Conservation (phyloP, 164 flowering plant species). For the Sextonia rubra region DNA sequence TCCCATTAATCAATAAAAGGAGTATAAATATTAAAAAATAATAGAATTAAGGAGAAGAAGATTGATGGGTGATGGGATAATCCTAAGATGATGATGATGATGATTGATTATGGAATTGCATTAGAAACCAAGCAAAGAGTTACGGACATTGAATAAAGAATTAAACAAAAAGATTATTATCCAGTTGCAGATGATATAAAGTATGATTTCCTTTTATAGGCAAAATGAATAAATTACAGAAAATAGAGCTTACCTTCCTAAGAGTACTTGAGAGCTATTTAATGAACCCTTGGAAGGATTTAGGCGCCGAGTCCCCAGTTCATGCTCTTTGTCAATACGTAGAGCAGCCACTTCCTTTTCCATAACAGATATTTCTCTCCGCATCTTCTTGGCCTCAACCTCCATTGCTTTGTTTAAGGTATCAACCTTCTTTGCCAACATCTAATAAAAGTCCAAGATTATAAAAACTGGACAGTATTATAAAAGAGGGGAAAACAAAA, state of each 20-base stretch:
- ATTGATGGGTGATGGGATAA: background rate
- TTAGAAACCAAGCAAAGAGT: background rate
- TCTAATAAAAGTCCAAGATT: slow-evolving; percentile 29
- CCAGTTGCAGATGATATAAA: background rate
- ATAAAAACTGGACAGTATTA: background rate
- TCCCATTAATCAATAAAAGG: background rate
- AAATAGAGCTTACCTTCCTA: slow-evolving; percentile 30
- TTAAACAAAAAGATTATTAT: background rate
- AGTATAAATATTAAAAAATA: too few species aligned
- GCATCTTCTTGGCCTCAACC: slow-evolving; percentile 69
- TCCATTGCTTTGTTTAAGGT: slow-evolving; percentile 72
- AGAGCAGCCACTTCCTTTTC: slow-evolving; percentile 67
- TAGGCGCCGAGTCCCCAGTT: slow-evolving; percentile 30
- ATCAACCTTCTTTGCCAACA: slow-evolving; percentile 70
- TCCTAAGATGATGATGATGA: background rate
- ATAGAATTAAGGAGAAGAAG: background rate
- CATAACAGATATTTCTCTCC: slow-evolving; percentile 66
- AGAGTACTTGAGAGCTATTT: slow-evolving; percentile 30
- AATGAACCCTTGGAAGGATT: slow-evolving; percentile 37
- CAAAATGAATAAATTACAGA: background rate
- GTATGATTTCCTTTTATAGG: background rate
- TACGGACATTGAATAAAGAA: too few species aligned
- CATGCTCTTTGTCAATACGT: slow-evolving; percentile 47
- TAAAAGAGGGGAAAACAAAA: background rate
- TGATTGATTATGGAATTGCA: background rate